phyloP scores from a whole-genome alignment of 768 basidiomycete species.

The Xerocomellus dryophilus region DNA sequence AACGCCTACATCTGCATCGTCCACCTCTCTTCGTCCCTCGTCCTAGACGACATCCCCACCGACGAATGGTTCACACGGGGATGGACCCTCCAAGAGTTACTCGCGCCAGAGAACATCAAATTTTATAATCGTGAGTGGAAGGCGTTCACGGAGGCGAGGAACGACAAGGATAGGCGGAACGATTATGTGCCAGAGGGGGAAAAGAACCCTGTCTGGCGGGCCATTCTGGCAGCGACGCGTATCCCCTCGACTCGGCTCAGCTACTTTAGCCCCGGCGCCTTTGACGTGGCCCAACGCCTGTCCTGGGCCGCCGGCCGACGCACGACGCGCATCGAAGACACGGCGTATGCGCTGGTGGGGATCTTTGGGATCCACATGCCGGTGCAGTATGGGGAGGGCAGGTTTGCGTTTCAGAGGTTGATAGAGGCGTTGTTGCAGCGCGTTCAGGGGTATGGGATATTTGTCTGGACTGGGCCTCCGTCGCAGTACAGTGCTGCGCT shows the following conservation, averaged over 20 bases:
- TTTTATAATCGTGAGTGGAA: conserved; percentile 15
- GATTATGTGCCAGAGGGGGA: not conserved
- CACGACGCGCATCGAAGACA: conserved; percentile 25
- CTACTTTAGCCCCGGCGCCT: conserved; percentile 1
- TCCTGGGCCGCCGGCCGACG: conserved; percentile 22
- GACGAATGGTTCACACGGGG: conserved; percentile 21
- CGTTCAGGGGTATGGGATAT: not conserved
- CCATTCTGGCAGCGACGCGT: not conserved
- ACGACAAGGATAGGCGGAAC: conserved; percentile 5
- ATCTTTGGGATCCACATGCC: conserved; percentile 22
- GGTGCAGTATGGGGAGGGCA: conserved; percentile 24
- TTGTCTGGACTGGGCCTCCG: conserved; percentile 8
- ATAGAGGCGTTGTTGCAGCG: conserved; percentile 6
- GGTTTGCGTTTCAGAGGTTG: conserved; percentile 22
- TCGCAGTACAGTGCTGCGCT: conserved; percentile 6
- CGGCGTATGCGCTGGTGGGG: conserved; percentile 24
- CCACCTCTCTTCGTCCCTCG: conserved; percentile 10
- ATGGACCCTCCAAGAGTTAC: conserved; percentile 18
- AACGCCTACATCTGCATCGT: conserved; percentile 17
- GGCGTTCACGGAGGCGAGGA: conserved; percentile 1
- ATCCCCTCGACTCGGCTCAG: not conserved
- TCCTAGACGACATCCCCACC: conserved; percentile 7
- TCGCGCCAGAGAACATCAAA: conserved; percentile 17
- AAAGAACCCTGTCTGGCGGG: conserved; percentile 1
- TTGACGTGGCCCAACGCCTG: conserved; percentile 2